phyloP scores from a whole-genome alignment of 768 basidiomycete species.

The Podaxis carcinomalis region DNA sequence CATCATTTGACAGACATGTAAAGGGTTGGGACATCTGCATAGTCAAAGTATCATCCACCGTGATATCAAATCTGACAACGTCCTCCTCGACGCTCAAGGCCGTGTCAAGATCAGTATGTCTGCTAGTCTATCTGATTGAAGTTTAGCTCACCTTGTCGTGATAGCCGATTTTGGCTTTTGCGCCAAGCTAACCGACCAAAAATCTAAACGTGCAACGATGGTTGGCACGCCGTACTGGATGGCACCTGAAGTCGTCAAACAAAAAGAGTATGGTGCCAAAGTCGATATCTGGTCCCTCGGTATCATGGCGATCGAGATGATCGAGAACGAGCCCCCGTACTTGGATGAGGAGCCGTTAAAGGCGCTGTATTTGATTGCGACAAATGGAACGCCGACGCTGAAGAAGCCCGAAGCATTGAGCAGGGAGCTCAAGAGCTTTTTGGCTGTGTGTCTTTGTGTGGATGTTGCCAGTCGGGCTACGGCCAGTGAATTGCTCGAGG shows the following conservation, averaged over 20 bases:
- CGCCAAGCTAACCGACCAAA: conserved; percentile 93
- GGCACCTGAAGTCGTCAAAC: conserved; percentile 98
- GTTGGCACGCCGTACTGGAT: conserved; percentile 98
- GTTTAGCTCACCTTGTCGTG: conserved; percentile 5
- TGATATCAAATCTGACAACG: conserved; percentile 96
- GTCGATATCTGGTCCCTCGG: conserved; percentile 97
- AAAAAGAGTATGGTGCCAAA: conserved; percentile 95
- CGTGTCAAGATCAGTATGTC: conserved; percentile 95
- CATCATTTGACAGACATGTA: conserved; percentile 68
- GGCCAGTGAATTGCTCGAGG: conserved; percentile 79
- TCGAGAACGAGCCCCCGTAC: conserved; percentile 96
- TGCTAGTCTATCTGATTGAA: neutral
- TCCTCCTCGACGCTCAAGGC: conserved; percentile 87
- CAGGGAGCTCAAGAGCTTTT: conserved; percentile 89
- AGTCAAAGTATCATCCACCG: conserved; percentile 94
- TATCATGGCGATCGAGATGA: conserved; percentile 99
- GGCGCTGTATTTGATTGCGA: conserved; percentile 93
- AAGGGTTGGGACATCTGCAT: conserved; percentile 89
- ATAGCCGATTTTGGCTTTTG: conserved; percentile 96
- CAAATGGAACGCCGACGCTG: conserved; percentile 96
- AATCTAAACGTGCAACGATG: conserved; percentile 97
- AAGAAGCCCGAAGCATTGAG: conserved; percentile 94
- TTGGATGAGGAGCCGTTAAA: conserved; percentile 93
- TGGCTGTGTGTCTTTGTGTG: conserved; percentile 97
- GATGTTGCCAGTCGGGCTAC: conserved; percentile 93